Evolutionary conservation across 306 rosid genomes (phyloP).

Genomic region (Quercus rubra): DNA sequence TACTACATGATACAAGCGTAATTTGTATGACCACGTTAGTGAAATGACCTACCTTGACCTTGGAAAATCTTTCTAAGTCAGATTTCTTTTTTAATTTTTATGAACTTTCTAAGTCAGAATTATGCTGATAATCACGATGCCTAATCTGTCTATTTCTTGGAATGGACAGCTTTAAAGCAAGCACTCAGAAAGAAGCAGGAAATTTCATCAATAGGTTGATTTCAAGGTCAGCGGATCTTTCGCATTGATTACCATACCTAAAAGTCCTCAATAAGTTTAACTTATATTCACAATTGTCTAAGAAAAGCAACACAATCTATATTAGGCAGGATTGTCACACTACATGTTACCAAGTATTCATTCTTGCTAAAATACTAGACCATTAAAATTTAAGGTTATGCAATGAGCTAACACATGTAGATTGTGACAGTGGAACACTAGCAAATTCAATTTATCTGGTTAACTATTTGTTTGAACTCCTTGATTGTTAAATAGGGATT

Average conservation of each 20-base stretch:
- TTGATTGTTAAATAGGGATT: not conserved
- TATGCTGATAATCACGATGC: not conserved
- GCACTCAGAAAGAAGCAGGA: not conserved
- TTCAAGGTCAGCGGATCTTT: constrained; percentile 5
- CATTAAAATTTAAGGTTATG: not conserved
- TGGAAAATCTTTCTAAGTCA: constrained; percentile 8
- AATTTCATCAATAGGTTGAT: not conserved
- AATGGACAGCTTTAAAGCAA: constrained; percentile 17
- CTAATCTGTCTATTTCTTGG: constrained; percentile 6
- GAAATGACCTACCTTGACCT: constrained; percentile 19
- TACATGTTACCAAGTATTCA: not conserved
- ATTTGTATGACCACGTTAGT: not conserved
- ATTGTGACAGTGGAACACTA: not conserved
- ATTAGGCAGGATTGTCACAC: not conserved
- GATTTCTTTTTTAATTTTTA: not conserved
- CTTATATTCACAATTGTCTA: not conserved
- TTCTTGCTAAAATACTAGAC: not conserved
- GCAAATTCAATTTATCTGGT: not conserved
- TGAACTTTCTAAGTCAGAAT: constrained; percentile 10
- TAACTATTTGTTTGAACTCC: not conserved
- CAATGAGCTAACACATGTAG: not conserved
- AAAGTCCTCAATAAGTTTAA: not conserved
- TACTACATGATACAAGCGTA: not conserved
- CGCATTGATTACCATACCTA: not conserved
- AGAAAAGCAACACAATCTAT: not conserved